Evolutionary conservation across 768 basidiomycete species (phyloP).

Genomic region (Pleurotus platypus): DNA sequence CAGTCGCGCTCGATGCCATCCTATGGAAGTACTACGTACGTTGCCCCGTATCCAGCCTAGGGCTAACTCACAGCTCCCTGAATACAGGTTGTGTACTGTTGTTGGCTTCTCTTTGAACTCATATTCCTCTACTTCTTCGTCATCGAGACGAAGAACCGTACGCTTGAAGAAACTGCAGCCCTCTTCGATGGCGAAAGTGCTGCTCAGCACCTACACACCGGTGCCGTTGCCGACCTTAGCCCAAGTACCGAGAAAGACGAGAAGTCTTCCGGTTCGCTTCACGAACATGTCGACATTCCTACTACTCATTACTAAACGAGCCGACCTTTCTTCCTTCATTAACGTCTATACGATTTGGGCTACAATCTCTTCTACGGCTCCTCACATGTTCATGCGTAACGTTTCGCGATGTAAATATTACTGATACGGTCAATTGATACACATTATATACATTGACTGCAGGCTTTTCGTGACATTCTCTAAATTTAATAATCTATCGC

Average conservation of each 20-base stretch:
- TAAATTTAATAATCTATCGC: not conserved
- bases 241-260: constrained; percentile 16
- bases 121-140: constrained; percentile 30
- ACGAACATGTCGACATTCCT: not conserved
- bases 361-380: no score
- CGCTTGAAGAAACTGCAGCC: constrained; percentile 54
- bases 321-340: no score
- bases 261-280: not conserved
- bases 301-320: no score
- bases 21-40: constrained; percentile 54
- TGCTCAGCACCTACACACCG: constrained; percentile 17
- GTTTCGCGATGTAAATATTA: no score
- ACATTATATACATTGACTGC: no score
- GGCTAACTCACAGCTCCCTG: no score
- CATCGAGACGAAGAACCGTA: constrained; percentile 44
- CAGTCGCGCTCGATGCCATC: constrained; percentile 33
- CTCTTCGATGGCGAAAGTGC: constrained; percentile 52
- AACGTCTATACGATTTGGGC: no score
- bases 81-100: constrained; percentile 36
- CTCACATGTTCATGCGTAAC: no score
- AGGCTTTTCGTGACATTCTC: no score
- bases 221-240: constrained; percentile 10
- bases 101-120: constrained; percentile 41
- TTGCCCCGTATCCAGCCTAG: constrained; percentile 3
- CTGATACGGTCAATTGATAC: no score